These are phyloP conservation scores for Ganoderma boninense DNA, from an alignment of 1,284 basidiomycete species.

Conservation along the genomic window DNA sequence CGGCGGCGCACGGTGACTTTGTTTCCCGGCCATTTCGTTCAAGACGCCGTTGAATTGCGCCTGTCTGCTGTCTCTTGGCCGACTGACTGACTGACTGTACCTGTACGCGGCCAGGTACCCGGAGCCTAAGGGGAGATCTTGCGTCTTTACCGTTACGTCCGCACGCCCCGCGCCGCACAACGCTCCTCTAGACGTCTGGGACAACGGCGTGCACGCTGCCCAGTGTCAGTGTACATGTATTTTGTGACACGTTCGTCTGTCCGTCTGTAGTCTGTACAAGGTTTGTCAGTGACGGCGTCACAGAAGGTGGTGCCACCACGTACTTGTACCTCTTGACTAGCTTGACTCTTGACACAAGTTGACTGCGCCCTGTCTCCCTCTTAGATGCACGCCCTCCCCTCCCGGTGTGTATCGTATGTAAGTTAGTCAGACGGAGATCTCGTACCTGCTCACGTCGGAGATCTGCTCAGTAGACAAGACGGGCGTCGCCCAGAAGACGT, in stretches of 20 bases:
- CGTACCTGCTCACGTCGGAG: background rate
- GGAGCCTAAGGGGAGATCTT: background rate
- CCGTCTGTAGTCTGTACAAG: background rate
- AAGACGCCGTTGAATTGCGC: background rate
- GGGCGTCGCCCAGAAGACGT: background rate
- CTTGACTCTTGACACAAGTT: background rate
- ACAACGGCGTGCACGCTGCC: background rate
- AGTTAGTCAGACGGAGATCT: too few species aligned
- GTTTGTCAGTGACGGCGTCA: background rate
- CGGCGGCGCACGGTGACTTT: background rate
- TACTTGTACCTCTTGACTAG: background rate
- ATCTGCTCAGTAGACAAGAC: background rate
- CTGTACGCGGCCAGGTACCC: conserved; percentile 1
- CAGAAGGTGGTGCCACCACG: background rate
- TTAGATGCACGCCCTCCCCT: too few species aligned
- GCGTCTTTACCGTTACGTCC: background rate
- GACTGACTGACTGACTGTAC: background rate
- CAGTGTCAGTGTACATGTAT: background rate
- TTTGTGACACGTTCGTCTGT: background rate
- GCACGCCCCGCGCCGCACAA: background rate
- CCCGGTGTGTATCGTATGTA: background rate
- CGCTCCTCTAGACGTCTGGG: background rate
- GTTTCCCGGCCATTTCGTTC: background rate
- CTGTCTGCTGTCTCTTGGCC: background rate
- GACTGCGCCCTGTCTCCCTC: background rate